Evolutionary conservation across 1,139 yeast genomes (phyloP), one percentile per base, ranked within the genome.

Genomic region (Saccharomyces pastorianus): DNA sequence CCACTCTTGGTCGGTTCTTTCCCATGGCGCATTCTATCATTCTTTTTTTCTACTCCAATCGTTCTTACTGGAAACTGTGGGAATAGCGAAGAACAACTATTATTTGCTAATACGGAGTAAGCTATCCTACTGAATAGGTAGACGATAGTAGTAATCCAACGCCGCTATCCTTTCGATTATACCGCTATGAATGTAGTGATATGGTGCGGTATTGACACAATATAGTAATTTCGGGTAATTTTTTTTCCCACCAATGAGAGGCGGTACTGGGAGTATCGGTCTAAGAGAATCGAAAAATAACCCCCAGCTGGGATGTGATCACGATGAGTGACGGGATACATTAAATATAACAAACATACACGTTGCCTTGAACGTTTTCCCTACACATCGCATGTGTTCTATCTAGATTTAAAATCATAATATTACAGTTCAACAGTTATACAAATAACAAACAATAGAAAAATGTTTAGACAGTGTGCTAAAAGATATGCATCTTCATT

Each of bases 401-500:
- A 27, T 23, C 13, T 29, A 29, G 48, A 27, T 25, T n/a, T 17
- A n/a, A 5, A 13, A n/a, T n/a, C n/a, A 6, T n/a, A 32, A 8
- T 4, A 13, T 27, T 25, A 20, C n/a, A 14, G 8, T n/a, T 2
- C n/a, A 25, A 51, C 31, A 27, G 34, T 46, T 47, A 32, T 47
- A 32, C 20, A 25, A 49, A 6, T 9, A 51, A 20, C n/a, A 26
- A 13, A 46, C 20, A 23, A 50, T 29, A n/a, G 25, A 28, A 31
- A 32, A 28, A 61, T 64, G 64, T 62, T 63, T 51, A 63, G 64
- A 63, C 67, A 63, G 56, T 38, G 44, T 38, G 62, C 59, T 34
- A 52, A 64, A 48, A 65, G 69, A 60, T 62, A 63, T 53, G 65
- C 66, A 52, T 61, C 67, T 28, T 56, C 64, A 4, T 52, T 64